Conservation (phyloP, 2,329 filamentous ascomycete species). For the Cercospora citrullina region DNA sequence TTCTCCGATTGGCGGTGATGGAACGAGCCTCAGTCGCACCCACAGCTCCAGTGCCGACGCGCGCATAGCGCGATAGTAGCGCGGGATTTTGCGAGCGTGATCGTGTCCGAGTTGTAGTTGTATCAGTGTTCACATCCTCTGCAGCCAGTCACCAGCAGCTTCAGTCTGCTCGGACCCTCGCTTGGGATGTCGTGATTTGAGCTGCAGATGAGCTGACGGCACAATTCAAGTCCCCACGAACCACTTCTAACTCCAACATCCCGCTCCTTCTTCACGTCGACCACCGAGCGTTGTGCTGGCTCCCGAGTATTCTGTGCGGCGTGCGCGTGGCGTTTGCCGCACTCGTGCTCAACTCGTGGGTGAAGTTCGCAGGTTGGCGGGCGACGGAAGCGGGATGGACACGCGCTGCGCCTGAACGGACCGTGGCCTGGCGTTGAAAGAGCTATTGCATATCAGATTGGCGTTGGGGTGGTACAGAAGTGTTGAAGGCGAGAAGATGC, state of each 20-base stretch:
- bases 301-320: neutral
- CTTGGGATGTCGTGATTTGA: slow-evolving; percentile 15
- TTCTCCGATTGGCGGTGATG: neutral
- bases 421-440: neutral
- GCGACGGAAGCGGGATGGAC: neutral
- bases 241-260: neutral
- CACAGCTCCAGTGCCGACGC: neutral
- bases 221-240: slow-evolving; percentile 4
- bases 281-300: neutral
- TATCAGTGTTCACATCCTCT: neutral
- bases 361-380: neutral
- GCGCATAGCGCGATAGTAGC: slow-evolving; percentile 2
- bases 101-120: neutral
- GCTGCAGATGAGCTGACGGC: slow-evolving; percentile 21
- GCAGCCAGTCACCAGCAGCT: slow-evolving; percentile 6
- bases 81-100: neutral
- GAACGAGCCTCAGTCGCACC: neutral
- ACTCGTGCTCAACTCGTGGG: neutral
- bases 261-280: neutral
- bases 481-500: neutral
- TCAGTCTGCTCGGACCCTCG: neutral
- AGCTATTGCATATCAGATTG: neutral
- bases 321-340: neutral
- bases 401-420: neutral
- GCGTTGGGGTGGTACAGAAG: neutral